Conservation (phyloP, 2,329 filamentous ascomycete species). For the Clarireedia homoeocarpa region DNA sequence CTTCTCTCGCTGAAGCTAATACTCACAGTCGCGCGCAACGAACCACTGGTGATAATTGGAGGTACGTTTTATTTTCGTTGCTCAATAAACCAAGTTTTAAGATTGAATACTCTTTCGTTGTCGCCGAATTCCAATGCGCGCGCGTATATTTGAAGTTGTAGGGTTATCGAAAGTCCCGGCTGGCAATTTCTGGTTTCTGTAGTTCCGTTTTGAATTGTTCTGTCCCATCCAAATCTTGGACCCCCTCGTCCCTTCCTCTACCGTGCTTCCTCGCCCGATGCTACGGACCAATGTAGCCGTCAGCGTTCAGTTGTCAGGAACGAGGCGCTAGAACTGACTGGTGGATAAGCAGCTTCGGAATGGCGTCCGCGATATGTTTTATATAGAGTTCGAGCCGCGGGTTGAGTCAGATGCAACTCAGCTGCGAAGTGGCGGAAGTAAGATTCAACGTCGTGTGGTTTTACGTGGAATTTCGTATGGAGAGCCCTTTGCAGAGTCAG, state of each 20-base stretch:
- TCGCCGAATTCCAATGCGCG: slow-evolving; percentile 7
- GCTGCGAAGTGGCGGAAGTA: too few relatives aligned
- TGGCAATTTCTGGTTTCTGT: background rate
- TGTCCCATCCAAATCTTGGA: background rate
- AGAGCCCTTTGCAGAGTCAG: background rate
- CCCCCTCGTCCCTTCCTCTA: background rate
- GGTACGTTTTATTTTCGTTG: background rate
- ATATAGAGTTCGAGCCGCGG: background rate
- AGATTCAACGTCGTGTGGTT: too few relatives aligned
- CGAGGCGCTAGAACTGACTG: background rate
- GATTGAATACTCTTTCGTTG: slow-evolving; percentile 2
- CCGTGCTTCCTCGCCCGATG: background rate
- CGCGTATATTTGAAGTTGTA: background rate
- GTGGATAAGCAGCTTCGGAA: background rate
- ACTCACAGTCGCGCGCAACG: slow-evolving; percentile 1
- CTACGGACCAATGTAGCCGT: background rate
- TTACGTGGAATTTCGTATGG: too few relatives aligned
- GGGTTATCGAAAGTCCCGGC: background rate
- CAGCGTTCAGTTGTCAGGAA: background rate
- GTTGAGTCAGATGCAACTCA: too few relatives aligned
- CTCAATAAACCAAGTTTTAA: slow-evolving; percentile 2
- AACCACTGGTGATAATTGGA: background rate
- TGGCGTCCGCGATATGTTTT: background rate
- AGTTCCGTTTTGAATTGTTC: background rate
- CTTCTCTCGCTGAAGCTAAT: background rate